Base-by-base conservation (phyloP, 2,329 filamentous ascomycete genomes). In the Alternaria sp. region DNA sequence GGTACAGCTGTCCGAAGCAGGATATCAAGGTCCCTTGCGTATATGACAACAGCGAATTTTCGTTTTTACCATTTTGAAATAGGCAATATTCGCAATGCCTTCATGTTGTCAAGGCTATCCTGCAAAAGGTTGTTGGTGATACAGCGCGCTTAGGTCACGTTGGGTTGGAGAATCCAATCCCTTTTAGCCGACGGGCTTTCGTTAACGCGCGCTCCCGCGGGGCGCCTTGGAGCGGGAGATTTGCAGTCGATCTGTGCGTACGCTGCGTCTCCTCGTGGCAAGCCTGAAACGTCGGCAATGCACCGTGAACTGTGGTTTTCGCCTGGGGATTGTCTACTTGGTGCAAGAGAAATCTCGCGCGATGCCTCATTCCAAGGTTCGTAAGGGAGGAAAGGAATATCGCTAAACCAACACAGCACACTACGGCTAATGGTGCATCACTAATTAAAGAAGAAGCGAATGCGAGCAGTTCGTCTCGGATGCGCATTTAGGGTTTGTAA, bases 211-310 rank as follows among this genome's bases (percentile, higher is more conserved):
- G 54, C 56, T 49, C 50, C 56, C 44, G 50, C 30, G 43, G 60
- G 55, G 30, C 61, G 57, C 55, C 44, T 56, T 55, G n/a, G 62
- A 50, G 64, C 64, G 64, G 61, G 64, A 66, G 64, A 64, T 64
- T 66, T 59, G 61, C 64, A 61, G 54, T 55, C 49, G 61, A 66
- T 64, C 61, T 50, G 57, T 64, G 57, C 61, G 54, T 30, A 52
- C 28, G 45, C 57, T 45, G 45, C 61, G 21, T 61, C 54, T 40
- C 61, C 56, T 64, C 57, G 61, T 66, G 57, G 57, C 61, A 58
- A 55, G 64, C 51, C 58, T 64, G 61, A 61, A 64, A 66, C 52
- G 54, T 50, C 54, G 59, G 54, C 49, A 56, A 47, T 57, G 53
- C 49, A 25, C 47, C 28, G 17, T 56, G 55, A 36, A 62, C 56